Conservation (phyloP, 768 basidiomycete species). For the Lactarius hengduanensis region DNA sequence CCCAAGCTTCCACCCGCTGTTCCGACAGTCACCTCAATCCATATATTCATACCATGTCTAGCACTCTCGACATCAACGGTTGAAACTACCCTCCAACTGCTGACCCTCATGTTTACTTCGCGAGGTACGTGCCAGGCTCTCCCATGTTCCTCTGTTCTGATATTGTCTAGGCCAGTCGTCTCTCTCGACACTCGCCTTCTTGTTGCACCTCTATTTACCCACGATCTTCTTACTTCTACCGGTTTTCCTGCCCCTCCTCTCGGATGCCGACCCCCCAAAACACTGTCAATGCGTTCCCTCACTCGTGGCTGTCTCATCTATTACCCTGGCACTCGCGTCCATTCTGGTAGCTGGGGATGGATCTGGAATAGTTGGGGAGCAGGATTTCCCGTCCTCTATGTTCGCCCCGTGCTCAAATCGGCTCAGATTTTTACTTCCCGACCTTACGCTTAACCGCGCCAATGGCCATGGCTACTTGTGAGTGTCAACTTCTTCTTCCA, state of each 20-base stretch:
- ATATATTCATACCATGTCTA: conserved; percentile 78
- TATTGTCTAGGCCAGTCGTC: conserved; percentile 49
- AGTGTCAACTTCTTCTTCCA: no score
- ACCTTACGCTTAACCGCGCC: conserved; percentile 78
- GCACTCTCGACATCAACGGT: conserved; percentile 81
- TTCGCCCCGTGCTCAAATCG: conserved; percentile 8
- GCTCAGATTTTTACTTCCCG: conserved; percentile 73
- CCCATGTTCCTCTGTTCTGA: not conserved
- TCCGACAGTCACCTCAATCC: conserved; percentile 58
- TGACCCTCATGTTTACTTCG: conserved; percentile 67
- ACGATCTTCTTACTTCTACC: conserved; percentile 67
- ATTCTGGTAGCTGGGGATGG: conserved; percentile 65
- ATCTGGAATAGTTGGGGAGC: conserved; percentile 81
- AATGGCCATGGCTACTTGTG: no score
- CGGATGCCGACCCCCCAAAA: conserved; percentile 36
- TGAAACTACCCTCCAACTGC: conserved; percentile 70
- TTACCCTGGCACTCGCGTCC: conserved; percentile 48
- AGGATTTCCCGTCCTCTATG: conserved; percentile 33
- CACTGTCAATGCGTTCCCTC: conserved; percentile 35
- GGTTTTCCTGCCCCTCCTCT: conserved; percentile 61
- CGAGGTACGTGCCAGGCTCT: conserved; percentile 45
- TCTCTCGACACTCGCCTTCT: conserved; percentile 65
- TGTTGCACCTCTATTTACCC: conserved; percentile 71
- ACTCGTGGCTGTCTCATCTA: conserved; percentile 46
- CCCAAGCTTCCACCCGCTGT: conserved; percentile 33